Evolutionary conservation across 352 stramenopile species (phyloP), one percentile per base, ranked within the genome.

Genomic region (Blastocystis sp.): DNA sequence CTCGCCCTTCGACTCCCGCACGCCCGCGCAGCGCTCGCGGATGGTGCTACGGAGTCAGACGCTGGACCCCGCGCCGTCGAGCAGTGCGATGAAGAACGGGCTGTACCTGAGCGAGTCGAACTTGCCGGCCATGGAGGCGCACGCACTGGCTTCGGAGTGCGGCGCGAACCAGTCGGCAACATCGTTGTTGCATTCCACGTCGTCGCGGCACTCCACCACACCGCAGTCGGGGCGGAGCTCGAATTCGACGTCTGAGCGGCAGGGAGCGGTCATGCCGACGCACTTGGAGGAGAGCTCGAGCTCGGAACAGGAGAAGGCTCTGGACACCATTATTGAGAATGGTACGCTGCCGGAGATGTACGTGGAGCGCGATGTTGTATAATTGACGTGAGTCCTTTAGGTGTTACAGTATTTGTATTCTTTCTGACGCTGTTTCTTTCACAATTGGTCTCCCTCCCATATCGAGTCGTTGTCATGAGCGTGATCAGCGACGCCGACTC

Each of bases 251-350:
- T 56, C 67, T 70, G 38, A 67, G 43, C 21, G 70, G 43, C 21
- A 14, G 17, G 48, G 14, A 43, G 21, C 38, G 3, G 65, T 41
- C 38, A 23, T 79, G 48, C 61, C 69, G 38, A 79, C 69, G 48
- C 69, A 79, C 38, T 38, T 23, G 69, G 69, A 79, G 48, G 38
- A 34, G 14, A 21, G 4, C 2, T 41, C 38, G 23, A 9, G 28
- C 11, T 10, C 14, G 7, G 66, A 76, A 14, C 23, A 43, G n/a
- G n/a, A 9, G 21, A 10, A 62, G 28, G 70, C 34, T 38, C 34
- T 41, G 19, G 66, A 77, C 60, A 84, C 74, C 19, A 84, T 84
- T 67, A 23, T 38, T 28, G 74, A 84, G 41, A 28, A 52, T 23
- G 74, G 74, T 69, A 84, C 52, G 19, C 45, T 67, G 9, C 34